Base-by-base conservation (phyloP, 176 grass and related monocot species). In the Carex pumila region DNA sequence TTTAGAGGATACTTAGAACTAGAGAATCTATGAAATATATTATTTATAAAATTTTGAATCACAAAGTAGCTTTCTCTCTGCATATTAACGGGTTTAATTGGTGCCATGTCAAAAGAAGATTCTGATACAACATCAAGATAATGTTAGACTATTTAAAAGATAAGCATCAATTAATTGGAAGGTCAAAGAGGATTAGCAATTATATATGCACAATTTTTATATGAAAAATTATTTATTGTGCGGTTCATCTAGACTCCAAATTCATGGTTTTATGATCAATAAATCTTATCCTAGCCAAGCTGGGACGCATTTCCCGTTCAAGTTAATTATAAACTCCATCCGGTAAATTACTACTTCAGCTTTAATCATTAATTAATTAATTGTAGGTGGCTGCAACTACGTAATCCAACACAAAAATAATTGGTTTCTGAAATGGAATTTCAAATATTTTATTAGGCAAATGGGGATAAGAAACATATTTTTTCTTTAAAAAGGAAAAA, bases 81-180 rank as follows among this genome's bases (percentile, higher is more conserved):
- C 37, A 50, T 52, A 32, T 13, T 82, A 61, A 82, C 41, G n/a
- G 61, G 80, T 66, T 52, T 65, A 82, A 82, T 54, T 61, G 61
- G 63, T 4, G 19, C 80, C 80, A 82, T 82, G 80, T 82, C 80
- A 82, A 82, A 82, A 82, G 39, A 19, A 66, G 80, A 67, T 82
- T 82, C 80, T 65, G 15, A 64, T 82, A 54, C 45, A 50, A 43
- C 62, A 66, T 82, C 62, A 67, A 82, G 39, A 82, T 82, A 82
- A 82, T 82, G 61, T 66, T 82, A 65, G 39, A 52, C 34, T 49
- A 65, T 41, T 80, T 80, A 37, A 61, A 82, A 82, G 61, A 82
- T 65, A 82, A 82, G 39, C 59, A 49, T 30, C 55, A 18, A 67
- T 65, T 25, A 25, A 25, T 66, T 63, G 36, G 29, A 66, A 31